Evolutionary conservation across 441 rosid species (phyloP), one percentile per base, ranked within the genome.

Genomic region (Euphorbia celastroides): DNA sequence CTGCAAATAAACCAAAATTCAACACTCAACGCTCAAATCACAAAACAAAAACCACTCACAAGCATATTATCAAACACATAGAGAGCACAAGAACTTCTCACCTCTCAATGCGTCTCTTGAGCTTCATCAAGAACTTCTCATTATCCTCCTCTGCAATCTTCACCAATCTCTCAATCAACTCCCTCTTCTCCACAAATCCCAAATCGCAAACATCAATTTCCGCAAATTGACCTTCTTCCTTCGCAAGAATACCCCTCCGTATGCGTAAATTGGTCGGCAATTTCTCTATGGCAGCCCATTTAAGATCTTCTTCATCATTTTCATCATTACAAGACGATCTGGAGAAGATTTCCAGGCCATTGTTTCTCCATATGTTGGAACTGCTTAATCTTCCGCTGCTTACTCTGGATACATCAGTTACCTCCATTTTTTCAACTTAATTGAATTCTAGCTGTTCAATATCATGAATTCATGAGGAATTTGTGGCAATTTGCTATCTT

Each of bases 251-350:
- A 5, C 90, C 93, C 70, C 86, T 82, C 71, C 74, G 79, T 1
- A 85, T 48, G 55, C 87, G 83, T 63, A 78, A 36, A 70, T 72
- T 75, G 2, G 93, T 82, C 0, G 93, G 93, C 19, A 87, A 77
- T 67, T 74, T 87, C 71, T 87, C 86, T 2, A 87, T 19, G 9
- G 93, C 90, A 44, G 93, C 93, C 93, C 90, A 87, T 64, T 67
- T 83, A 25, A 85, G 77, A 57, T 81, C 90, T 72, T 80, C 88
- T 69, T 85, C 90, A 51, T 83, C 82, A 7, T 81, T 85, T 50
- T 78, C 86, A 52, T 78, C 84, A 2, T 66, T 59, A 20, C 67
- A 64, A n/a, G 79, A 81, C 27, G 90, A 79, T 78, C 52, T 80
- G 12, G 90, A 77, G 67, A 88, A 85, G n/a, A 65, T 73, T 20